These are phyloP conservation scores for Cladophialophora psammophila DNA, from an alignment of 2,329 filamentous ascomycete genomes.

Conservation along the genomic window DNA sequence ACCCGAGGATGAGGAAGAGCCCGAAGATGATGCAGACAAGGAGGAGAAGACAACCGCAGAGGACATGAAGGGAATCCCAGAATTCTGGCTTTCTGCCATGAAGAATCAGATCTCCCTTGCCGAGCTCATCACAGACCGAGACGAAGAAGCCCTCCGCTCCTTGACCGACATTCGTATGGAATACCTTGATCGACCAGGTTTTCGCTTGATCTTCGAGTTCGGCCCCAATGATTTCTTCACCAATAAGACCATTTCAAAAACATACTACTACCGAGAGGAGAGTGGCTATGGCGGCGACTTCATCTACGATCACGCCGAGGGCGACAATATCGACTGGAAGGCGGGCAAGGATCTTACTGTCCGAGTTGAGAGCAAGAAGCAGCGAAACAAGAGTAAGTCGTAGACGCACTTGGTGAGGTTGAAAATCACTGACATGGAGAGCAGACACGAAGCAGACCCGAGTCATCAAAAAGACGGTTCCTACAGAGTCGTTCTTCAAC, in stretches of 20 bases:
- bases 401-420: conserved; percentile 11
- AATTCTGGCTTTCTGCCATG: conserved; percentile 99
- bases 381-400: conserved; percentile 94
- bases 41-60: conserved; percentile 54
- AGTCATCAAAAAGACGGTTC: conserved; percentile 98
- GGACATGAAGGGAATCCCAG: conserved; percentile 81
- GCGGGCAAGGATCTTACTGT: conserved; percentile 91
- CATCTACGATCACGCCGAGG: conserved; percentile 99
- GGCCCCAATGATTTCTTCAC: conserved; percentile 94
- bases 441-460: conserved; percentile 98
- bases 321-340: conserved; percentile 98
- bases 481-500: conserved; percentile 98
- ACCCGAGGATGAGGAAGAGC: conserved; percentile 73
- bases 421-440: conserved; percentile 31
- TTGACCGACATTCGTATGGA: conserved; percentile 97
- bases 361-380: conserved; percentile 97
- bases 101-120: conserved; percentile 98
- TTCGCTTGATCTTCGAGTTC: conserved; percentile 98
- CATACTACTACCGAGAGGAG: conserved; percentile 99
- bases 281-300: conserved; percentile 98
- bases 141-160: conserved; percentile 90
- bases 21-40: conserved; percentile 66
- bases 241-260: conserved; percentile 97
- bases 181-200: conserved; percentile 97
- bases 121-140: conserved; percentile 98